Evolutionary conservation across 306 rosid species (phyloP).

Genomic region (Pachyrhizus erosus): DNA sequence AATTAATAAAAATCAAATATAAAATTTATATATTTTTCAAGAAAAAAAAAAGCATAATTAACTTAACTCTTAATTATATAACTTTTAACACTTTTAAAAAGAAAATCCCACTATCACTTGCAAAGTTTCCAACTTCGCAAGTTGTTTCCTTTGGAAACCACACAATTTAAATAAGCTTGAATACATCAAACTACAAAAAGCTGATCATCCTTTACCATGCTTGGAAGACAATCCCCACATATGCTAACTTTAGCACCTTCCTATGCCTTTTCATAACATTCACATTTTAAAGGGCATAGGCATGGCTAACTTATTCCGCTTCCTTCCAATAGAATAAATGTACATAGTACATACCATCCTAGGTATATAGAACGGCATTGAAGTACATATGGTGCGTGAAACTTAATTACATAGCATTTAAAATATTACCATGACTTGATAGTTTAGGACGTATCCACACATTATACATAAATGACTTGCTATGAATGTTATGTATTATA

Average conservation of each 20-base stretch:
- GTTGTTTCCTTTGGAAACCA: not conserved
- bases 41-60: too few species aligned
- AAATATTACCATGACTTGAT: not conserved
- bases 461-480: constrained; percentile 30
- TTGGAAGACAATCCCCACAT: constrained; percentile 28
- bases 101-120: not conserved
- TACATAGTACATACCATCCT: not conserved
- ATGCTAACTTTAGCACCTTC: constrained; percentile 7
- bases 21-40: too few species aligned
- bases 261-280: not conserved
- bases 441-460: not conserved
- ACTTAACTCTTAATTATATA: too few species aligned
- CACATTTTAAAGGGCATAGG: not conserved
- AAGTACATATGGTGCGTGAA: not conserved
- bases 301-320: not conserved
- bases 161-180: not conserved
- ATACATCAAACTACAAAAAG: not conserved
- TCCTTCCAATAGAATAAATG: constrained; percentile 23
- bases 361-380: not conserved
- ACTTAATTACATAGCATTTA: not conserved
- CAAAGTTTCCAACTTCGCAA: not conserved
- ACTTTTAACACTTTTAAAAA: too few species aligned
- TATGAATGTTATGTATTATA: constrained; percentile 42
- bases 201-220: constrained; percentile 32
- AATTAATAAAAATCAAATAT: too few species aligned